Conservation (phyloP, 176 grass and related monocot species). For the Aegilops speltoides region DNA sequence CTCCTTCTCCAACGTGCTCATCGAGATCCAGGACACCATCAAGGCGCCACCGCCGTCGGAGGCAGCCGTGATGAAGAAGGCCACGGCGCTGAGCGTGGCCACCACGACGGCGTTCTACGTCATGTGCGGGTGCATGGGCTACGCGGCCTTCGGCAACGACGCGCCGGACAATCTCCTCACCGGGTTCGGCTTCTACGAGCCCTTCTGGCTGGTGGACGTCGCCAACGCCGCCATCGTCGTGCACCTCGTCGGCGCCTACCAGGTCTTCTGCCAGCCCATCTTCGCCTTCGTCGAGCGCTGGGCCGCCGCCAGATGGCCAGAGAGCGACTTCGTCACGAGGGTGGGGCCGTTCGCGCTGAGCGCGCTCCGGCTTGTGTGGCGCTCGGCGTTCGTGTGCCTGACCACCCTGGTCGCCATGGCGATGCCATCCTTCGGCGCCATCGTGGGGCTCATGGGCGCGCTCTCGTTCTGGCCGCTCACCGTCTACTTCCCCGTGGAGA, state of each 20-base stretch:
- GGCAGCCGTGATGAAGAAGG: no score
- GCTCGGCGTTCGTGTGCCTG: no score
- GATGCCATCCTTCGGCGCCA: no score
- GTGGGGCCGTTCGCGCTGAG: no score
- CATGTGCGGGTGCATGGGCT: constrained; percentile 44
- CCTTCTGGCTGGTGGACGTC: constrained; percentile 90
- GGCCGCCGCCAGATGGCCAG: no score
- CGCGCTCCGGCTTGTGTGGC: no score
- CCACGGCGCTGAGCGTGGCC: no score
- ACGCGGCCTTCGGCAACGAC: constrained; percentile 51
- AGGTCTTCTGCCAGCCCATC: constrained; percentile 94
- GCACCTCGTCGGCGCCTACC: constrained; percentile 92
- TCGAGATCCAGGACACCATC: constrained; percentile 90
- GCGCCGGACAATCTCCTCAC: constrained; percentile 67
- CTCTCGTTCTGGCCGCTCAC: constrained; percentile 85
- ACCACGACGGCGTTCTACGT: no score
- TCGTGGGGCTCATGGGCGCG: no score
- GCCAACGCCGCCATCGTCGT: constrained; percentile 79
- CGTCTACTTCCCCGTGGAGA: constrained; percentile 86
- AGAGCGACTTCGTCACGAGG: no score
- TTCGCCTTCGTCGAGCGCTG: constrained; percentile 74
- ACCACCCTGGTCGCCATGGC: no score
- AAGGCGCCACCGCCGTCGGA: no score
- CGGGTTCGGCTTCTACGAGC: constrained; percentile 90
- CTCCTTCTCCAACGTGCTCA: constrained; percentile 91